These are phyloP conservation scores for Sporothrix sp. DNA, from an alignment of 2,329 filamentous ascomycete genomes.

Conservation along the genomic window DNA sequence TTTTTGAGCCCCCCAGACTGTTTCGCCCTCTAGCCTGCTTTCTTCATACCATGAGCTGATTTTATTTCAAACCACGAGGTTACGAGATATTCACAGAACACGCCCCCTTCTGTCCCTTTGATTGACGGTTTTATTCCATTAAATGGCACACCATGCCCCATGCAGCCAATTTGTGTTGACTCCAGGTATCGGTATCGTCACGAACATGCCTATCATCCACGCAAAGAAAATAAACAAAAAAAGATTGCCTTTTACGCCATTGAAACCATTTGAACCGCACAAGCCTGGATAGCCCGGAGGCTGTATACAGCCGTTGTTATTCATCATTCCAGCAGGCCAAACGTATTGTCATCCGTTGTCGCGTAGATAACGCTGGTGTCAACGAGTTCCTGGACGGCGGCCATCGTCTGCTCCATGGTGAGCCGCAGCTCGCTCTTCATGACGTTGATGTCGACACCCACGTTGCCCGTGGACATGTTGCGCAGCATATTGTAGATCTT, in stretches of 20 bases:
- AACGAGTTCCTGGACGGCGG: conserved; percentile 73
- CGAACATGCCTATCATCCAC: neutral
- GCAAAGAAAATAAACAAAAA: neutral
- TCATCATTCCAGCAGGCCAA: conserved; percentile 14
- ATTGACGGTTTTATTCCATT: too few relatives aligned
- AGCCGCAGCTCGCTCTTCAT: conserved; percentile 60
- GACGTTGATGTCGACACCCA: conserved; percentile 72
- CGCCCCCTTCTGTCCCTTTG: too few relatives aligned
- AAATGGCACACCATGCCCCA: neutral
- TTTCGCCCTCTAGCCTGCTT: neutral
- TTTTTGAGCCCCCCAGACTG: neutral
- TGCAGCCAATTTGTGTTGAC: too few relatives aligned
- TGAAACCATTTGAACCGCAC: too few relatives aligned
- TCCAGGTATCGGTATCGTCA: too few relatives aligned
- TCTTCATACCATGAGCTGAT: neutral
- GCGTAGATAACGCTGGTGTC: conserved; percentile 70
- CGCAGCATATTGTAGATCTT: conserved; percentile 64
- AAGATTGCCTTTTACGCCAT: conserved; percentile 2
- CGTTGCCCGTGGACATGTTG: conserved; percentile 59
- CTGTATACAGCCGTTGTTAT: too few relatives aligned
- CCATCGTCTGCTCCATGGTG: conserved; percentile 58
- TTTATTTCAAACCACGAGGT: too few relatives aligned
- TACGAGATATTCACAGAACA: too few relatives aligned
- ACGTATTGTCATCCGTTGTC: conserved; percentile 87
- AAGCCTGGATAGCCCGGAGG: too few relatives aligned